Evolutionary conservation across 2,329 filamentous ascomycete genomes (phyloP), one percentile per base, ranked within the genome.

Genomic region (Thermomyces lanuginosus): DNA sequence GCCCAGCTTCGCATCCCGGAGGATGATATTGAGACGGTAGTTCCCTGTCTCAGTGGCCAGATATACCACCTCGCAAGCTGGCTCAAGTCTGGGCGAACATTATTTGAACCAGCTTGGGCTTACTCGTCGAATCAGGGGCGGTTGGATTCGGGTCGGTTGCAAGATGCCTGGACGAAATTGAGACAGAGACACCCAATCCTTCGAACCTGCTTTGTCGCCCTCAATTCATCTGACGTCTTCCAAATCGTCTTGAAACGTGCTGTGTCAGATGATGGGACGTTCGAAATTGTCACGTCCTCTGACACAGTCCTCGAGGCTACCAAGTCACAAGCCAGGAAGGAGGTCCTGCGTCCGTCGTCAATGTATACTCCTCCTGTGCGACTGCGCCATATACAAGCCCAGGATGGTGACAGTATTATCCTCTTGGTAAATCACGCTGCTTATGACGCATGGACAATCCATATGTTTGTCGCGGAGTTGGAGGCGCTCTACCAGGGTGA

Each of bases 401-500:
- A 26, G n/a, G 41, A 41, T 15, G 30, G 35, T 12, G 47, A 51
- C 24, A 41, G 40, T 6, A 36, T 53, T 4, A 24, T 47, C 6
- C 16, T 54, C 6, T 38, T 44, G 16, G 37, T 54, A 15, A 46
- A 53, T 21, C 50, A 54, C 26, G 45, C 49, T 9, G 38, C 42
- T 5, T 54, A 53, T 28, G 50, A 54, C 21, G 49, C 49, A 2
- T 52, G 46, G 41, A 45, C 48, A 1, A 49, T 54, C 38, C 39
- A 39, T 1, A 42, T 42, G 22, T 36, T 53, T 5, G 30, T 51
- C 6, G 29, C 40, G 8, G 48, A 53, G 17, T 42, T 54, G 3
- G 30, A 28, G 7, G 33, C 35, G 1, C 33, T 51, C 7, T 53
- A 53, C 24, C 23, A 32, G 6, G 27, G 24, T 8, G 22, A 23